phyloP scores from a whole-genome alignment of 441 rosid genomes.

The Adansonia grandidieri region DNA sequence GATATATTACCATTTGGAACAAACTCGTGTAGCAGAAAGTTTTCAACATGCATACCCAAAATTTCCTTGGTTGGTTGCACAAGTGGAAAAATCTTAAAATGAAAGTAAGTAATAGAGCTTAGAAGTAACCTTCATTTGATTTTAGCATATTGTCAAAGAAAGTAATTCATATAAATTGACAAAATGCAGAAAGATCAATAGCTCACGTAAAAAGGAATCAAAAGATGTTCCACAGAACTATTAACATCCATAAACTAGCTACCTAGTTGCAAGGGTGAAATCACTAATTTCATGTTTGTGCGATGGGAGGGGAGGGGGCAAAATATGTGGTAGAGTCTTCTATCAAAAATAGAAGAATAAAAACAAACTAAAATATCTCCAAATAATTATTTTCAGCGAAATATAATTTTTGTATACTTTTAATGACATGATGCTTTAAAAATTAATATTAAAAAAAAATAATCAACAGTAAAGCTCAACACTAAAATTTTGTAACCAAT shows the following conservation, averaged over 20 bases:
- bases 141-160: background rate
- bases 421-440: background rate
- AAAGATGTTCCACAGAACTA: too few relatives aligned
- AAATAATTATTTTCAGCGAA: background rate
- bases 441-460: background rate
- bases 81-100: conserved; percentile 49
- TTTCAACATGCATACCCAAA: conserved; percentile 56
- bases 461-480: background rate
- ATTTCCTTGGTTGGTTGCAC: conserved; percentile 77
- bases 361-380: background rate
- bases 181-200: conserved; percentile 18
- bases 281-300: background rate
- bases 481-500: background rate
- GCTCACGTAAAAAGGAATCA: background rate
- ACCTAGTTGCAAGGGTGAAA: conserved; percentile 6
- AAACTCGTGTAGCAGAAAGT: conserved; percentile 83
- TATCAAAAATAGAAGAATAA: background rate
- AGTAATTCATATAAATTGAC: background rate
- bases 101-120: conserved; percentile 12
- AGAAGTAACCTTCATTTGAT: conserved; percentile 19
- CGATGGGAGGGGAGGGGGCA: background rate
- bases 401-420: background rate
- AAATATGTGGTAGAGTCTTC: background rate
- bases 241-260: background rate
- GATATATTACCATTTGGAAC: conserved; percentile 69